Conservation (phyloP, 148 eudicot genomes). For the Vaccinium myrtillus region DNA sequence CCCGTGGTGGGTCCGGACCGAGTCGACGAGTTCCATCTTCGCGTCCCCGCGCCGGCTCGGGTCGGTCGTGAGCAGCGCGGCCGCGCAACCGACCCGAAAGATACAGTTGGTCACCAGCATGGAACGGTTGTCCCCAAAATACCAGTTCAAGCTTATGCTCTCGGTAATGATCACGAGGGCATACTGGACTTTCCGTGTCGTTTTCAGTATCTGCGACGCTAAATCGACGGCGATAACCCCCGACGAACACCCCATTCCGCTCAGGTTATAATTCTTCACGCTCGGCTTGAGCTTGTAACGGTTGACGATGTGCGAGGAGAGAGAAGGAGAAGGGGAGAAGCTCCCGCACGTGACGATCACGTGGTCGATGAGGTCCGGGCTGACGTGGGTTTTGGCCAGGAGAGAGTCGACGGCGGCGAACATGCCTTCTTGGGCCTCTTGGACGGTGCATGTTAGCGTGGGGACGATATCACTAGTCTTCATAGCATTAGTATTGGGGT, state of each 20-base stretch:
- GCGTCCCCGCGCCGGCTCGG: slow-evolving; percentile 29
- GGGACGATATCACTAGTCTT: slow-evolving; percentile 6
- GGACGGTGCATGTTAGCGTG: slow-evolving; percentile 33
- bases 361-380: slow-evolving; percentile 37
- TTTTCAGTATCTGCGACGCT: slow-evolving; percentile 40
- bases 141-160: slow-evolving; percentile 69
- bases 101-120: slow-evolving; percentile 75
- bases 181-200: slow-evolving; percentile 31
- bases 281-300: slow-evolving; percentile 39
- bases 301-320: slow-evolving; percentile 55
- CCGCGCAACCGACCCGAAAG: slow-evolving; percentile 76
- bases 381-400: slow-evolving; percentile 35
- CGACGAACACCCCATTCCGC: slow-evolving; percentile 84
- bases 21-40: slow-evolving; percentile 51
- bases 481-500: too few species aligned
- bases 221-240: slow-evolving; percentile 59
- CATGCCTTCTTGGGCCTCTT: slow-evolving; percentile 74
- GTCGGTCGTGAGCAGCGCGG: slow-evolving; percentile 54
- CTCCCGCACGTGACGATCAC: slow-evolving; percentile 67
- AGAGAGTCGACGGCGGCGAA: slow-evolving; percentile 58
- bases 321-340: slow-evolving; percentile 68
- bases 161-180: slow-evolving; percentile 65
- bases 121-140: slow-evolving; percentile 56
- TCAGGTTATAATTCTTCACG: slow-evolving; percentile 57
- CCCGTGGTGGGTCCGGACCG: slow-evolving; percentile 74